Conservation (phyloP, 345 rosid species). For the Lepidium sativum region DNA sequence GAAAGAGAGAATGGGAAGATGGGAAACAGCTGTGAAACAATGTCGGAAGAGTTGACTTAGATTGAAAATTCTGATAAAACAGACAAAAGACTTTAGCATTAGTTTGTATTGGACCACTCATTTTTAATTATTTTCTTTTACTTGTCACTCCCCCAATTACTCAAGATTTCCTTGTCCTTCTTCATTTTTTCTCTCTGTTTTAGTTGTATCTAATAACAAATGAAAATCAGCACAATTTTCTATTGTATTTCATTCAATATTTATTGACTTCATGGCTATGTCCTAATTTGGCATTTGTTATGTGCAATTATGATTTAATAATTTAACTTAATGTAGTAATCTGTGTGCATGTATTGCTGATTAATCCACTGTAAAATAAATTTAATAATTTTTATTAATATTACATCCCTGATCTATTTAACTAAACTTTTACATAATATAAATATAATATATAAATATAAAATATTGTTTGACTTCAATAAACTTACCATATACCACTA, state of each 20-base stretch:
- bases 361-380: too few species aligned
- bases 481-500: too few species aligned
- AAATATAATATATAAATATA: too few species aligned
- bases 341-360: too few species aligned
- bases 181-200: background rate
- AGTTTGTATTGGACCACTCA: constrained; percentile 21
- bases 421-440: too few species aligned
- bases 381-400: too few species aligned
- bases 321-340: background rate
- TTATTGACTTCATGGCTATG: background rate
- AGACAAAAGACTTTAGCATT: constrained; percentile 7
- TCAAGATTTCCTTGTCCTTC: constrained; percentile 19
- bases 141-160: constrained; percentile 4
- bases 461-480: too few species aligned
- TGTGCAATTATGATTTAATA: background rate
- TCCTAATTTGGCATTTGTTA: background rate
- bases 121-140: constrained; percentile 12
- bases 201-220: background rate
- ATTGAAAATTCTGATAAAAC: constrained; percentile 6
- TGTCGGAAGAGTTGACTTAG: constrained; percentile 25
- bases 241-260: background rate
- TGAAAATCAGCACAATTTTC: too few species aligned
- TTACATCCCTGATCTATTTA: too few species aligned
- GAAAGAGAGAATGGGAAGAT: background rate
- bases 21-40: constrained; percentile 21